Evolutionary conservation across 2,329 filamentous ascomycete genomes (phyloP).

Genomic region (Ramularia collo-cygni): DNA sequence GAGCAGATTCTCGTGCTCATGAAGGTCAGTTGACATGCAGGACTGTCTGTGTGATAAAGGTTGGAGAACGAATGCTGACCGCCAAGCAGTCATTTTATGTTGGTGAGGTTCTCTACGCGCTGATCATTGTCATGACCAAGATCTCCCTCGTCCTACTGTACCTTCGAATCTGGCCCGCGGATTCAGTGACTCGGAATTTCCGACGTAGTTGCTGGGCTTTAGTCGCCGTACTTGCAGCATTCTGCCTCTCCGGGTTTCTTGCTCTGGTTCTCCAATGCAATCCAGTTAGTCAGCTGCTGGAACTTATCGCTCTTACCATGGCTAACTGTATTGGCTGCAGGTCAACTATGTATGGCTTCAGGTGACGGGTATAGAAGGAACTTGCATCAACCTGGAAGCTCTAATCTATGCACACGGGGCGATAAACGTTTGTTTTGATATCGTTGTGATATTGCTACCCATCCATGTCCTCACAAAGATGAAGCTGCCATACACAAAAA

Average conservation of each 20-base stretch:
- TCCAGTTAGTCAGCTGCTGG: slow-evolving; percentile 13
- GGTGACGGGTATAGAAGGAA: slow-evolving; percentile 5
- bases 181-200: slow-evolving; percentile 10
- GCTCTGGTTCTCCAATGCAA: slow-evolving; percentile 13
- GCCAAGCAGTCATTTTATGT: slow-evolving; percentile 9
- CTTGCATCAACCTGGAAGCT: slow-evolving; percentile 17
- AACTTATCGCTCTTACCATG: neutral
- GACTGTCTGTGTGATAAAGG: too few species aligned
- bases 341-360: slow-evolving; percentile 5
- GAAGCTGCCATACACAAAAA: slow-evolving; percentile 12
- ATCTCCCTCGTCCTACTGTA: slow-evolving; percentile 14
- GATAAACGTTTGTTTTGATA: slow-evolving; percentile 19
- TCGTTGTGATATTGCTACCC: slow-evolving; percentile 18
- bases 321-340: too few species aligned
- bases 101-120: slow-evolving; percentile 8
- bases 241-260: slow-evolving; percentile 4
- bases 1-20: slow-evolving; percentile 1
- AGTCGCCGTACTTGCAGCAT: slow-evolving; percentile 6
- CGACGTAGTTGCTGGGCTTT: slow-evolving; percentile 9
- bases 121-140: slow-evolving; percentile 9
- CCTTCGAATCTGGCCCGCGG: slow-evolving; percentile 9
- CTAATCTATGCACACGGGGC: slow-evolving; percentile 15
- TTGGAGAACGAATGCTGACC: too few species aligned
- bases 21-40: slow-evolving; percentile 4
- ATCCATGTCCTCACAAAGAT: slow-evolving; percentile 16